These are phyloP conservation scores for Gypsophila paniculata DNA, from an alignment of 179 eudicot species.

Conservation along the genomic window DNA sequence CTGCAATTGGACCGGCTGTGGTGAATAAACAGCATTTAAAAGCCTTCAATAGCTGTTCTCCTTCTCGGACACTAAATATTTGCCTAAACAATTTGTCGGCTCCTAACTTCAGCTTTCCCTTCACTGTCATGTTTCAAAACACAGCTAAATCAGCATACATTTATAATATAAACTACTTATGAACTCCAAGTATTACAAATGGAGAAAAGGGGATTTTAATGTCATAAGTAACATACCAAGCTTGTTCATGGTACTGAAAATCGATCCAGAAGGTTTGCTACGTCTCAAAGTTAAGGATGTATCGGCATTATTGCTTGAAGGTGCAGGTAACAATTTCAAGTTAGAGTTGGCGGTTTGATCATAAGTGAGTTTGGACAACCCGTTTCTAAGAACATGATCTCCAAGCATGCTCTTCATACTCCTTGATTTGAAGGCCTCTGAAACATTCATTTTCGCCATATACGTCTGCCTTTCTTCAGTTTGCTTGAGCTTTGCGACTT, in stretches of 20 bases:
- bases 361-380: conserved; percentile 15
- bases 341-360: conserved; percentile 12
- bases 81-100: conserved; percentile 40
- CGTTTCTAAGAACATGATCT: conserved; percentile 27
- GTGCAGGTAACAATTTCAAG: conserved; percentile 20
- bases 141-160: not conserved
- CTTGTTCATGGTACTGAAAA: conserved; percentile 26
- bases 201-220: no score
- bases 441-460: conserved; percentile 22
- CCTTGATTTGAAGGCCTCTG: conserved; percentile 27
- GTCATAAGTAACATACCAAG: conserved; percentile 20
- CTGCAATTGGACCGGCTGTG: conserved; percentile 36
- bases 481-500: not conserved
- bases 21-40: conserved; percentile 34
- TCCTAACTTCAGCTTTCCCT: conserved; percentile 45
- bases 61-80: conserved; percentile 30
- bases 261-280: conserved; percentile 9
- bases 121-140: conserved; percentile 18
- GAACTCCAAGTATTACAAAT: not conserved
- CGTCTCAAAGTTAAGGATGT: not conserved
- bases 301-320: conserved; percentile 7
- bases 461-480: no score
- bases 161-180: no score
- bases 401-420: conserved; percentile 28
- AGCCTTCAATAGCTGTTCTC: conserved; percentile 32